phyloP scores from a whole-genome alignment of 306 rosid genomes.

The Trifolium dubium region DNA sequence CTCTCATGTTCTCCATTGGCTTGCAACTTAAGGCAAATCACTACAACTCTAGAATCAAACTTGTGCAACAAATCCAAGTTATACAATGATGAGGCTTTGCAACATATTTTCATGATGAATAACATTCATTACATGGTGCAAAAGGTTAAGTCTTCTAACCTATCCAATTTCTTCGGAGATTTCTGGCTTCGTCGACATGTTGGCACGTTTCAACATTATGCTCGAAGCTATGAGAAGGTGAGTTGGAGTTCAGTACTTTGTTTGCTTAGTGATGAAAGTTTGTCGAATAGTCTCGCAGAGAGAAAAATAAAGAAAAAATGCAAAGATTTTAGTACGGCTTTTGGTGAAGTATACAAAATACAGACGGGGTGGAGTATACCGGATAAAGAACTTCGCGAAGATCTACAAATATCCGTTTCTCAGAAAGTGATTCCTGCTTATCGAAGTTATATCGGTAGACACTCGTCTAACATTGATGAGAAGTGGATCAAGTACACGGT shows the following conservation, averaged over 20 bases:
- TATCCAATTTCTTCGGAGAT: conserved; percentile 50
- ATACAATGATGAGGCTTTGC: conserved; percentile 60
- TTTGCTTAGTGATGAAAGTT: conserved; percentile 37
- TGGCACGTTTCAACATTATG: conserved; percentile 44
- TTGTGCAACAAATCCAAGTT: conserved; percentile 53
- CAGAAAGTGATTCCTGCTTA: conserved; percentile 65
- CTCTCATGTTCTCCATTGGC: conserved; percentile 47
- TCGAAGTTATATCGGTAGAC: conserved; percentile 45
- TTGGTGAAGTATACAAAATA: conserved; percentile 63
- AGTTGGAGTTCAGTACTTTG: conserved; percentile 57
- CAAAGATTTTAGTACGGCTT: conserved; percentile 52
- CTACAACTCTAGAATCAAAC: conserved; percentile 56
- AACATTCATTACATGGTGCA: conserved; percentile 69
- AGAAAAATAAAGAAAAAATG: conserved; percentile 44
- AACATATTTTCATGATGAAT: conserved; percentile 67
- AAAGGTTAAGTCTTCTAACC: conserved; percentile 57
- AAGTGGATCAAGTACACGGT: conserved; percentile 58
- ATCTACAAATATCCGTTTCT: conserved; percentile 60
- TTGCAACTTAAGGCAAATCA: conserved; percentile 45
- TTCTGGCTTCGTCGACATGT: conserved; percentile 59
- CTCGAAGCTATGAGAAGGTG: conserved; percentile 52
- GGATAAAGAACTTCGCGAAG: conserved; percentile 58
- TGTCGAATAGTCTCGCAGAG: conserved; percentile 25
- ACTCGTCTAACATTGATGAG: conserved; percentile 45
- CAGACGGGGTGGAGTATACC: conserved; percentile 72